Base-by-base conservation (phyloP, 2,329 filamentous ascomycete genomes). In the Graphilbum ipis-grandicollis region DNA sequence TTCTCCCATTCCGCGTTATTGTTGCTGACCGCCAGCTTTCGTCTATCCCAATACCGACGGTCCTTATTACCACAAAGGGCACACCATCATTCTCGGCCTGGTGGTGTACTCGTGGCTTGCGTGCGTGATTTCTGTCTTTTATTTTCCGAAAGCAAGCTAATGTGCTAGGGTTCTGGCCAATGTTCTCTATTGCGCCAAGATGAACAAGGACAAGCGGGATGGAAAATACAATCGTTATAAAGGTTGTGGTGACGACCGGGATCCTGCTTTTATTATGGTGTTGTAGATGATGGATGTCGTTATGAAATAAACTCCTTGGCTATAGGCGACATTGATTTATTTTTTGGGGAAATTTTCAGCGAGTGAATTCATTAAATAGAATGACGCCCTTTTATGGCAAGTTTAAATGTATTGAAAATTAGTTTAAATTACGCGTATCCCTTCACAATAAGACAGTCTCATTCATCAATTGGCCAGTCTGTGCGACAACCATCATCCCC, bases 31-130 rank as follows among this genome's bases (percentile, higher is more conserved):
- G 19, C 15, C 22, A 37, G 59, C 49, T 2, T 45, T 43, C 26
- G 22, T 44, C 25, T 41, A 79, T 43, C 71, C 70, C 3, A 61
- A 60, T 34, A 50, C 46, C 0, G 59, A 79, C 36, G 64, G 59
- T 1, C 72, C 74, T 1, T 56, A 63, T 36, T 79, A 70, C 40
- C 66, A 70, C 42, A 59, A 62, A 32, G 73, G 74, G 2, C 75
- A 79, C 48, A 72, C 65, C 0, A 62, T 76, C 10, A 61, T 79
- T 21, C 47, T 79, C 19, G 63, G 70, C 0, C 46, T 79, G 18
- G 47, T 80, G 31, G 68, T 70, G 29, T 69, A 62, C 46, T 67
- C 70, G 4, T 79, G 75, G 75, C 62, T 75, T 33, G 55, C 74
- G 71, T 76, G 54, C 62, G 71, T 65, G 4, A 9, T 19, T 19